A percentile compares a stretch with the other conserved stretches of the same genome.
phyloP scores from a whole-genome alignment of 140 eudicot genomes.

The Anethum foeniculum region DNA sequence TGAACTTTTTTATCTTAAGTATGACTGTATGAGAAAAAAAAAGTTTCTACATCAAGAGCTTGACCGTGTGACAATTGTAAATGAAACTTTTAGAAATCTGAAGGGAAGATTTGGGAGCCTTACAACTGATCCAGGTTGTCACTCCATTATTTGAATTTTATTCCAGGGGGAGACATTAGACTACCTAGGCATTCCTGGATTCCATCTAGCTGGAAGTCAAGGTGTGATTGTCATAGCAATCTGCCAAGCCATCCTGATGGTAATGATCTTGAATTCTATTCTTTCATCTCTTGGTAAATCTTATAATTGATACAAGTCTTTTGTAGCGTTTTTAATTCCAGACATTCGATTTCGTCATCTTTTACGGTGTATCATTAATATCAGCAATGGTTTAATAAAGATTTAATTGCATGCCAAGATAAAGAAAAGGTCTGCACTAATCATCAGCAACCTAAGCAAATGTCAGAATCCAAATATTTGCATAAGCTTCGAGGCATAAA shows the following conservation, averaged over 20 bases:
- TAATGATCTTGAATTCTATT: constrained; percentile 10
- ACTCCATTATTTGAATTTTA: constrained; percentile 4
- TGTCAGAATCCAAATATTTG: not conserved
- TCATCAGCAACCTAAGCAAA: not conserved
- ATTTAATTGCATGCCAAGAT: not conserved
- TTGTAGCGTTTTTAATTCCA: not conserved
- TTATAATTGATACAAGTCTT: not conserved
- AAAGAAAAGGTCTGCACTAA: not conserved
- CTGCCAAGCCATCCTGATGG: constrained; percentile 92
- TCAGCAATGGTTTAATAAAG: not conserved
- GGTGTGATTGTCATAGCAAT: constrained; percentile 87
- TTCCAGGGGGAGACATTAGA: constrained; percentile 86
- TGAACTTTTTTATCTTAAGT: not conserved
- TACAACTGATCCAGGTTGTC: not conserved
- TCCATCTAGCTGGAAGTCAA: constrained; percentile 95
- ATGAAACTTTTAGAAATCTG: not conserved
- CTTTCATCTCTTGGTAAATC: not conserved
- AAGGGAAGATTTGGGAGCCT: not conserved
- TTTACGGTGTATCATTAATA: not conserved
- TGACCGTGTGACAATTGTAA: not conserved
- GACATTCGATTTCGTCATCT: not conserved
- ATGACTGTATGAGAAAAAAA: too few species aligned
- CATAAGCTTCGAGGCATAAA: not conserved
- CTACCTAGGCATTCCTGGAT: constrained; percentile 95
- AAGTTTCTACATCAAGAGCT: not conserved